phyloP scores from a whole-genome alignment of 2,329 filamentous ascomycete genomes.

The Colletotrichum noveboracense region DNA sequence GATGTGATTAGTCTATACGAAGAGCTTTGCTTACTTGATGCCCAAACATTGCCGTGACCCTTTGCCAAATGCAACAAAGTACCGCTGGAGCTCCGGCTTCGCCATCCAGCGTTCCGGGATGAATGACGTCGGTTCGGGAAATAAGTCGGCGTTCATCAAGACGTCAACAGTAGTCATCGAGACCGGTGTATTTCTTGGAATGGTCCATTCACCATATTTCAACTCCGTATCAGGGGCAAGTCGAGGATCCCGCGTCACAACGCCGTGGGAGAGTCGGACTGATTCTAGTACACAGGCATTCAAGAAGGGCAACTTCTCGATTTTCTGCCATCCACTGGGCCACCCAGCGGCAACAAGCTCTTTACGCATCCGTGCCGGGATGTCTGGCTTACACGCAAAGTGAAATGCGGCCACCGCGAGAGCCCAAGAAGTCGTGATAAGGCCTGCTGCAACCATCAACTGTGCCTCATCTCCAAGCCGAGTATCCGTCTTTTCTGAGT shows the following conservation, averaged over 20 bases:
- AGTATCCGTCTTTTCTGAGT: slow-evolving; percentile 33
- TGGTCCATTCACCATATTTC: slow-evolving; percentile 30
- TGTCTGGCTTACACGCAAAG: slow-evolving; percentile 36
- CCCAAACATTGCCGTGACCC: slow-evolving; percentile 27
- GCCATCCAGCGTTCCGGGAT: slow-evolving; percentile 30
- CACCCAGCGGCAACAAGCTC: slow-evolving; percentile 33
- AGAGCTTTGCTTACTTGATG: slow-evolving; percentile 24
- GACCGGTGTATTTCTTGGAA: slow-evolving; percentile 36
- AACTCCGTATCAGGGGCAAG: slow-evolving; percentile 33
- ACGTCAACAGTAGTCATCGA: slow-evolving; percentile 39
- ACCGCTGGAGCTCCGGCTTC: slow-evolving; percentile 20
- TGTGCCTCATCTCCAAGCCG: slow-evolving; percentile 38
- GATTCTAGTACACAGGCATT: slow-evolving; percentile 42
- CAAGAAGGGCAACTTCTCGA: slow-evolving; percentile 42
- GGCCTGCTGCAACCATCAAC: slow-evolving; percentile 38
- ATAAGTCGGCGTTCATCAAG: slow-evolving; percentile 28
- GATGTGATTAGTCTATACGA: background rate
- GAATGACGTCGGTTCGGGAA: slow-evolving; percentile 26
- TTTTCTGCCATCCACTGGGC: slow-evolving; percentile 22
- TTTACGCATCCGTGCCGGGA: slow-evolving; percentile 31
- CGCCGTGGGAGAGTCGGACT: slow-evolving; percentile 44
- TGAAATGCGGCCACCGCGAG: slow-evolving; percentile 40
- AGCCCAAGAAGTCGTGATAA: slow-evolving; percentile 39
- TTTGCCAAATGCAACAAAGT: slow-evolving; percentile 26
- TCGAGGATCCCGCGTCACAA: slow-evolving; percentile 32